Base-by-base conservation (phyloP, 345 rosid species). In the Mallotus nudiflorus region DNA sequence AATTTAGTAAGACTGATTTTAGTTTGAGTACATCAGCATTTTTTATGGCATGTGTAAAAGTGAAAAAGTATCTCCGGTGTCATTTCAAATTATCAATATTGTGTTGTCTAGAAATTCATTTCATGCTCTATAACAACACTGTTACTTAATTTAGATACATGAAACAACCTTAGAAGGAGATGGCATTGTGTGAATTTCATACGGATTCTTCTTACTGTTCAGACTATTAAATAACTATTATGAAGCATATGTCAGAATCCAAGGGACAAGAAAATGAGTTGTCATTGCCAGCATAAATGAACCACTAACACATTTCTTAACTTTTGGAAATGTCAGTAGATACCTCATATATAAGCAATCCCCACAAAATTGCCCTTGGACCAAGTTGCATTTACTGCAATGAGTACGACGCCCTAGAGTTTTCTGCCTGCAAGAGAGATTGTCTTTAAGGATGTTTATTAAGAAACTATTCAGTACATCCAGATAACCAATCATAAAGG, bases 341-440 rank as follows among this genome's bases (percentile, higher is more conserved):
- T 53, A 82, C 82, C 85, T 82, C 64, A 42, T 75, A 66, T 68
- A 78, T 40, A 82, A 72, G 75, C 82, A 82, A 57, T 75, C 80
- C 46, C 85, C 85, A 69, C 82, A 82, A 50, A 82, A 46, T 66
- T 82, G 82, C 37, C 85, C 85, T 48, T 72, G 82, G 62, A 68
- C 80, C 59, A 61, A 3, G 15, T 53, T 16, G 44, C 85, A 82
- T 75, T 69, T 69, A 73, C 75, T 45, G 71, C 85, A 82, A 42
- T 39, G 66, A 9, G 85, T 75, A 40, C 39, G 82, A 27, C 9
- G 67, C 44, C 85, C 82, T 1, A 69, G 77, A 52, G 80, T 75
- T 49, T 78, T 81, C 60, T 71, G 80, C 48, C 85, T 78, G 80
- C 68, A 58, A 68, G 54, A 49, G 27, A 63, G n/a, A 16, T 52